Conservation (phyloP, 2,329 filamentous ascomycete species). For the Dothistroma pini region DNA sequence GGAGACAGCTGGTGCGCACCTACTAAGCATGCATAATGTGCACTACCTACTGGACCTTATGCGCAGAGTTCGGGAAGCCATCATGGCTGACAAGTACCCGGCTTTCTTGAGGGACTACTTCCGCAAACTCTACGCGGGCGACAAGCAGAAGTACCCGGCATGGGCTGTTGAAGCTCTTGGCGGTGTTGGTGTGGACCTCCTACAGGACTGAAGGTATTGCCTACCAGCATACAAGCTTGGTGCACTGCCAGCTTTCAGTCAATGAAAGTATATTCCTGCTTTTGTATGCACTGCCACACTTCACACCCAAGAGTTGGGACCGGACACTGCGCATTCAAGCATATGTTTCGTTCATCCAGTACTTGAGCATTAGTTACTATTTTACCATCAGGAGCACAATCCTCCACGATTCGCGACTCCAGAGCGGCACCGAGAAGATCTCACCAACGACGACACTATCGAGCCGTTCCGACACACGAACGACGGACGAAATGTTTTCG, state of each 20-base stretch:
- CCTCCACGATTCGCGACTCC: too few relatives aligned
- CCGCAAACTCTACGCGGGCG: slow-evolving; percentile 60
- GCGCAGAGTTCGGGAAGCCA: slow-evolving; percentile 65
- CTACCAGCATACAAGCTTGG: background rate
- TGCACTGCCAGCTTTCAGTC: background rate
- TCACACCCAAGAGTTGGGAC: background rate
- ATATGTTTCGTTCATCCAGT: too few relatives aligned
- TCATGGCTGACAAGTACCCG: slow-evolving; percentile 57
- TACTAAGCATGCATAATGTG: slow-evolving; percentile 92
- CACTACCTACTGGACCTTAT: slow-evolving; percentile 88
- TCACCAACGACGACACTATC: too few relatives aligned
- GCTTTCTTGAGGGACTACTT: slow-evolving; percentile 78
- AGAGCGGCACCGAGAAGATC: too few relatives aligned
- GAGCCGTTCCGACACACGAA: background rate
- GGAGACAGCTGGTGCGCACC: slow-evolving; percentile 85
- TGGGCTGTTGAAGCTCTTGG: slow-evolving; percentile 82
- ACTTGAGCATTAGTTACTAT: too few relatives aligned
- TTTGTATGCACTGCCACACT: background rate
- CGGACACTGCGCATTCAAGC: too few relatives aligned
- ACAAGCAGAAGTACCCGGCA: slow-evolving; percentile 64
- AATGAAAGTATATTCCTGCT: background rate
- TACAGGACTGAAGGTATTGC: slow-evolving; percentile 30
- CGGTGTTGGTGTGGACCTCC: slow-evolving; percentile 74
- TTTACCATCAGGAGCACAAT: too few relatives aligned
- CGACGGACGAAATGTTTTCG: background rate